Evolutionary conservation across 1,284 basidiomycete genomes (phyloP), one percentile per base, ranked within the genome.

Genomic region (Ceratobasidium sp.): DNA sequence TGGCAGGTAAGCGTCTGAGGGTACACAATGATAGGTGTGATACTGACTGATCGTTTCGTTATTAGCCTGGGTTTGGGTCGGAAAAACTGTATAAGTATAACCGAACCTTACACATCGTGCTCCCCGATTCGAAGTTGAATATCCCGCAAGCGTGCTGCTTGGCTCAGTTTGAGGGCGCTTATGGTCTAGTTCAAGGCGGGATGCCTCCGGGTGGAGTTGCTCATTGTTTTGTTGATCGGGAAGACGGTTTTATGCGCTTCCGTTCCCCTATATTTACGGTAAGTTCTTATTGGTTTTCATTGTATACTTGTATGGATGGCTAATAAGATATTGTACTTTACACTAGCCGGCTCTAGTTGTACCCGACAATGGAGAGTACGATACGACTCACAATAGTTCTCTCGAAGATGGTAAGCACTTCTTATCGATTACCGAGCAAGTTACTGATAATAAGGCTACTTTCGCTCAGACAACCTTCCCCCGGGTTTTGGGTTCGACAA

Each of bases 1-100:
- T 56, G 55, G 55, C 55, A 56, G 55, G 55, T 56, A 7, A 20
- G 55, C 55, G n/a, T n/a, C n/a, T n/a, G n/a, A n/a, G n/a, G n/a
- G n/a, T n/a, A n/a, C n/a, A n/a, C n/a, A n/a, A n/a, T n/a, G n/a
- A n/a, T n/a, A n/a, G n/a, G n/a, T n/a, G n/a, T 46, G 44, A 46
- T 56, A n/a, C 26, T n/a, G 7, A n/a, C 20, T 7, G 7, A 20
- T 7, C n/a, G 7, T n/a, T 56, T 6, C n/a, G n/a, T n/a, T n/a
- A 56, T 20, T 46, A 56, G 55, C 20, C 55, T 5, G 26, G 7
- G 20, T 56, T 6, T 6, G 55, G 55, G 6, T 5, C 5, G n/a
- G 55, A 56, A 56, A 56, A 56, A 26, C 55, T 56, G 18, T 20
- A 56, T 20, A 56, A 56, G 26, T 20, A 56, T 5, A 56, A 56